phyloP scores from a whole-genome alignment of 140 eudicot genomes.

The Anethum foeniculum region DNA sequence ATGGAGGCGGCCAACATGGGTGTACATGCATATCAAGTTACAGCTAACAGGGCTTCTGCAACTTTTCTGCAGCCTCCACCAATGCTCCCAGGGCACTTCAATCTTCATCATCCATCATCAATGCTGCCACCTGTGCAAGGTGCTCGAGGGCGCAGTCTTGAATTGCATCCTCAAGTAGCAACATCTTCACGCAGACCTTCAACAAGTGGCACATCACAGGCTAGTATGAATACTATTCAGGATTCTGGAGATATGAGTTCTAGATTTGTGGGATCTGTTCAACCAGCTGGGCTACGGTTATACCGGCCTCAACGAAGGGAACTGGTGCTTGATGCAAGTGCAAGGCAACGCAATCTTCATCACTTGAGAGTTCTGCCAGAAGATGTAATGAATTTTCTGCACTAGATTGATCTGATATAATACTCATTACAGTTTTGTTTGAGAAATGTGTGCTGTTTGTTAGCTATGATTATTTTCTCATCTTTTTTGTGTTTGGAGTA shows the following conservation, averaged over 20 bases:
- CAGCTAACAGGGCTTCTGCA: constrained; percentile 29
- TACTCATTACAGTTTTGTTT: background rate
- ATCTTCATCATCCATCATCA: constrained; percentile 46
- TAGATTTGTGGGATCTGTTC: constrained; percentile 45
- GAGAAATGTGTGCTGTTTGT: background rate
- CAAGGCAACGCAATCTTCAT: constrained; percentile 62
- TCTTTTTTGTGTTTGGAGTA: constrained; percentile 9
- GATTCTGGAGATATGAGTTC: constrained; percentile 42
- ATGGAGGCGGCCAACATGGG: constrained; percentile 38
- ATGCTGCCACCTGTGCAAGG: constrained; percentile 39
- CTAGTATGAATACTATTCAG: constrained; percentile 23
- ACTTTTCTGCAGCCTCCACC: constrained; percentile 39
- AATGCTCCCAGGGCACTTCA: constrained; percentile 43
- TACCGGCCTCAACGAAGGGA: constrained; percentile 62
- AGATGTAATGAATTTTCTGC: constrained; percentile 39
- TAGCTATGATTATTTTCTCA: background rate
- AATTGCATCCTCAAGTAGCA: constrained; percentile 42
- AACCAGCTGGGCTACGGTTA: constrained; percentile 53
- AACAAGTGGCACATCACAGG: constrained; percentile 25
- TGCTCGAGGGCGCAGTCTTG: constrained; percentile 46
- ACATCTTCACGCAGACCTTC: constrained; percentile 38
- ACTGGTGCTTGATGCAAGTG: constrained; percentile 35
- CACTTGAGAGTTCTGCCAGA: constrained; percentile 76
- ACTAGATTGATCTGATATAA: background rate
- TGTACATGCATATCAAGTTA: constrained; percentile 51